Base-by-base conservation (phyloP, 805 yeast genomes). In the Kurtzmaniella fragi region DNA sequence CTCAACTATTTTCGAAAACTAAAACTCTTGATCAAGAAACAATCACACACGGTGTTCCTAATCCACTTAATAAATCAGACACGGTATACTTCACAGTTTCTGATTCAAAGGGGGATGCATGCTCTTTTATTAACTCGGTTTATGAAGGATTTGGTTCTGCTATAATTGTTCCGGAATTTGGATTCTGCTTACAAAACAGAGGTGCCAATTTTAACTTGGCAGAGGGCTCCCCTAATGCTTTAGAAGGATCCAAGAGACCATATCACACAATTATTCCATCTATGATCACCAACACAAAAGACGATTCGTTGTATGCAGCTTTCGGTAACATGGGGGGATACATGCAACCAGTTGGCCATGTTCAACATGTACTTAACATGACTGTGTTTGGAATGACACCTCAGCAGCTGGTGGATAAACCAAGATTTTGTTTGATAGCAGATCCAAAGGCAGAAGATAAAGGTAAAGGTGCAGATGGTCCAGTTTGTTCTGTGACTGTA, bases 241-340 rank as follows among this genome's bases (percentile, higher is more conserved):
- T 82, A 32, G 88, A 73, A 38, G 86, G 87, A 2, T 73, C 76
- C 14, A 85, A 85, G 56, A 66, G 93, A 46, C 80, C 88, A 1
- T 85, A 84, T 57, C 95, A 86, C 52, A 86, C 95, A 0, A 85
- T 85, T 42, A 84, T 85, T 42, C 95, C 95, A 1, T 86, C 88
- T 0, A 73, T 85, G 80, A 74, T 85, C 25, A 85, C 95, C 11
- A 63, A 59, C 25, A 44, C 43, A 4, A 70, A 63, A 20, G 75
- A 74, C 20, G 59, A 56, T 14, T 48, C 53, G 4, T 59, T 85
- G n/a, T 80, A 70, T 50, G 88, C 89, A 1, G 62, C 82, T n/a
- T 81, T 71, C 48, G 93, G 91, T 36, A 84, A 82, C 44, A 84
- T 84, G 88, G 95, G 95, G 13, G 95, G 91, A 0, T 85, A 79